Percentiles rank a stretch among this genome's conserved stretches.
Evolutionary conservation across 1,139 yeast species (phyloP).

Genomic region (Lodderomyces metapsilosis): DNA sequence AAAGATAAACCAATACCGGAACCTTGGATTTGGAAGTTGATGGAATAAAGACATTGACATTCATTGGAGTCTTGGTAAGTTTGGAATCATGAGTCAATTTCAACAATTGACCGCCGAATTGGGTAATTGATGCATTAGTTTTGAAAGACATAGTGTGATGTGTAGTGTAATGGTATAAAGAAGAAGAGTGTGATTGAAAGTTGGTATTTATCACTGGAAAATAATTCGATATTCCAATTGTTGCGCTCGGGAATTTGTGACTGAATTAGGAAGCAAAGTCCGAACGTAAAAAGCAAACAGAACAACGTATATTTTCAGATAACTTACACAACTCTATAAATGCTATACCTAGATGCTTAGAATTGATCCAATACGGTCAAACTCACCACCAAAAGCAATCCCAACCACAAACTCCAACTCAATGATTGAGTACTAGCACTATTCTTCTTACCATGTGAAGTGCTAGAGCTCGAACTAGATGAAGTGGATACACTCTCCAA

Average conservation of each 20-base stretch:
- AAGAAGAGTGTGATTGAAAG: too few species aligned
- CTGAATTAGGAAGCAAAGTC: conserved; percentile 4
- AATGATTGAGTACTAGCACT: conserved; percentile 5
- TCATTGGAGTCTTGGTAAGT: conserved; percentile 71
- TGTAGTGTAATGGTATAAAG: conserved; percentile 1
- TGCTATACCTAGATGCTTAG: too few species aligned
- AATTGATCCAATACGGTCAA: neutral
- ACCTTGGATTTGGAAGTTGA: conserved; percentile 44
- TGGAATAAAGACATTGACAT: conserved; percentile 81
- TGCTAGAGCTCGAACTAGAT: neutral
- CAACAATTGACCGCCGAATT: conserved; percentile 73
- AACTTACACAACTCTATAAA: too few species aligned
- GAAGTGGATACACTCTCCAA: conserved; percentile 1
- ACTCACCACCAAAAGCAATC: conserved; percentile 6
- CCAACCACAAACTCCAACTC: conserved; percentile 15
- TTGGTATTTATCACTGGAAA: too few species aligned
- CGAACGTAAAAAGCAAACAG: neutral
- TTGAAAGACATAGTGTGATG: conserved; percentile 48
- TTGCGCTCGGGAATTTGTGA: neutral
- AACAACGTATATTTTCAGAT: neutral
- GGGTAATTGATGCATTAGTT: conserved; percentile 55
- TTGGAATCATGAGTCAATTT: conserved; percentile 75
- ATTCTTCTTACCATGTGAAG: conserved; percentile 1
- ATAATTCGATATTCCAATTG: too few species aligned
- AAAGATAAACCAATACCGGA: conserved; percentile 77